Conservation (phyloP, 2,329 filamentous ascomycete species). For the Endothia cerciana region DNA sequence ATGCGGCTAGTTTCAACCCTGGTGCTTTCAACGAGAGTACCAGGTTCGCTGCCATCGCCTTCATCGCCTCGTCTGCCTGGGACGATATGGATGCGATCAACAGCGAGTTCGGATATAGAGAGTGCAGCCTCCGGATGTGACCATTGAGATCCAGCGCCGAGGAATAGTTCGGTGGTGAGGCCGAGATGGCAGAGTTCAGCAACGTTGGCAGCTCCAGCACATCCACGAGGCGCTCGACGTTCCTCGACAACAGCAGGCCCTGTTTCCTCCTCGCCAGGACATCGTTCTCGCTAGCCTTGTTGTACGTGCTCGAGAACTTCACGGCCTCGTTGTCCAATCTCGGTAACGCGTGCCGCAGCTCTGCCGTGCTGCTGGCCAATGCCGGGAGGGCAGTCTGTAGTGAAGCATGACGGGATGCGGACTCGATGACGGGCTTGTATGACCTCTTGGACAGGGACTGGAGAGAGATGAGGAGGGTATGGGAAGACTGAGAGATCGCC, state of each 20-base stretch:
- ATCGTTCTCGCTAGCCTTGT: conserved; percentile 70
- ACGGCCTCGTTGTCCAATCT: conserved; percentile 78
- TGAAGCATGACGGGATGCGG: conserved; percentile 75
- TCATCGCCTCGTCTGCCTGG: conserved; percentile 87
- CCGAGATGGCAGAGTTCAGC: conserved; percentile 76
- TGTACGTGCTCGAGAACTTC: conserved; percentile 81
- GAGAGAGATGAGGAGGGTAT: conserved; percentile 79
- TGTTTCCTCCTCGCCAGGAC: conserved; percentile 76
- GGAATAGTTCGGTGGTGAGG: conserved; percentile 74
- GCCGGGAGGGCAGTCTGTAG: conserved; percentile 73
- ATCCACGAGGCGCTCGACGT: conserved; percentile 87
- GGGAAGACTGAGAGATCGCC: conserved; percentile 77
- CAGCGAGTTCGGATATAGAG: conserved; percentile 78
- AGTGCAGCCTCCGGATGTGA: conserved; percentile 86
- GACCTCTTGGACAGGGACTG: conserved; percentile 90
- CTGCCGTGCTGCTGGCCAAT: conserved; percentile 66
- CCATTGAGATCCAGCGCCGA: conserved; percentile 88
- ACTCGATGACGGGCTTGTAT: conserved; percentile 81
- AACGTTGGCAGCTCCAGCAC: conserved; percentile 88
- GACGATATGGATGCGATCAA: conserved; percentile 72
- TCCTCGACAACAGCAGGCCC: conserved; percentile 79
- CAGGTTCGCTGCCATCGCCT: conserved; percentile 83
- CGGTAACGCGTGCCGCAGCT: conserved; percentile 74
- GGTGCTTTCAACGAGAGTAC: conserved; percentile 77
- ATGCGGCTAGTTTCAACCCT: conserved; percentile 83